Evolutionary conservation across 805 yeast genomes (phyloP).

Genomic region (Lipomyces mesembrius): DNA sequence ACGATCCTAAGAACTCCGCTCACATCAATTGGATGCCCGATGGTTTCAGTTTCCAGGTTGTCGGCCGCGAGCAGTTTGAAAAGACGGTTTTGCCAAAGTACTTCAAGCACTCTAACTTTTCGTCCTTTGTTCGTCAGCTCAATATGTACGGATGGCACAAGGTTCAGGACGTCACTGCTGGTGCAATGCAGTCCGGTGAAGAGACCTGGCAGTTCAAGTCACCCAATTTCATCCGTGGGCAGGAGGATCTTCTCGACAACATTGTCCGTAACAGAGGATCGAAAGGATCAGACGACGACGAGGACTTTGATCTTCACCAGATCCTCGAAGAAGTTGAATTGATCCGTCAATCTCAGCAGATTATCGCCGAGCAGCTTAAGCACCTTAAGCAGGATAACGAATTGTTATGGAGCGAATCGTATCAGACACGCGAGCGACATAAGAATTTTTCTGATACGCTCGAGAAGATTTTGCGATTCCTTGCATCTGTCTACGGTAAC

Average conservation of each 20-base stretch:
- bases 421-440: conserved; percentile 80
- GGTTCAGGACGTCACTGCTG: conserved; percentile 87
- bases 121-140: conserved; percentile 92
- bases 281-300: conserved; percentile 51
- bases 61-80: conserved; percentile 82
- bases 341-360: conserved; percentile 75
- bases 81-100: conserved; percentile 83
- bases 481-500: conserved; percentile 80
- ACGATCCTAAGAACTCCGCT: conserved; percentile 70
- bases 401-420: conserved; percentile 87
- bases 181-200: conserved; percentile 56
- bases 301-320: conserved; percentile 53
- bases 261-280: conserved; percentile 74
- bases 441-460: conserved; percentile 84
- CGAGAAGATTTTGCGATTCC: conserved; percentile 82
- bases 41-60: conserved; percentile 84
- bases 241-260: conserved; percentile 82
- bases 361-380: conserved; percentile 81
- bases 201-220: conserved; percentile 90
- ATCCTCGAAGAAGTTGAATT: conserved; percentile 73
- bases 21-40: conserved; percentile 84
- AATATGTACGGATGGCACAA: conserved; percentile 99
- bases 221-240: conserved; percentile 72
- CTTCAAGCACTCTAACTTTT: conserved; percentile 94
- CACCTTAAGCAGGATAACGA: conserved; percentile 87